Evolutionary conservation across 1,284 basidiomycete genomes (phyloP), one percentile per base, ranked within the genome.

Genomic region (Hemileia vastatrix): DNA sequence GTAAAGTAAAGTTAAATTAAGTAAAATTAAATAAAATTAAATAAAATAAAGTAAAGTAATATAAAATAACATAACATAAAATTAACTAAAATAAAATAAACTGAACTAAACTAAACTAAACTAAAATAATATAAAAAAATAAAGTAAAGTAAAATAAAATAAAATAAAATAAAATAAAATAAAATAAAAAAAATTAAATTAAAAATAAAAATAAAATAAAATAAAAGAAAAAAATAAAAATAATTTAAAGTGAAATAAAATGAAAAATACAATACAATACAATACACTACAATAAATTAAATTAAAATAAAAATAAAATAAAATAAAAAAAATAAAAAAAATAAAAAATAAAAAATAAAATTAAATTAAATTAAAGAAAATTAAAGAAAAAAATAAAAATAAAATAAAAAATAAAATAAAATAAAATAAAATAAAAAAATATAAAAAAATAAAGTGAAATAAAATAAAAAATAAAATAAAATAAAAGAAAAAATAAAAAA

Each of bases 111-210:
- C n/a, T n/a, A n/a, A n/a, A n/a, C n/a, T n/a, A n/a, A n/a, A n/a
- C n/a, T n/a, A n/a, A n/a, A n/a, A n/a, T n/a, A n/a, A n/a, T n/a
- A n/a, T n/a, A n/a, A n/a, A n/a, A n/a, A n/a, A n/a, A n/a, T n/a
- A n/a, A n/a, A n/a, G n/a, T n/a, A n/a, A n/a, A 49, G 13, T 21
- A 19, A 49, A 49, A 49, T 49, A 15, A 49, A 49, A 49, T 49
- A 19, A 49, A 49, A 49, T 49, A 49, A 49, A 13, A 49, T 15
- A 8, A 13, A 49, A 13, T 21, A 49, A 49, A 49, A 49, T 49
- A 8, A 49, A 49, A 49, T 49, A 49, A 49, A 21, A 49, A 9
- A 19, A 49, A 13, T 9, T 49, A 15, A 13, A 49, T n/a, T n/a
- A 13, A 6, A 19, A 49, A 49, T 9, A 9, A 15, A 49, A 49